These are phyloP conservation scores for Drechslerella stenobrocha DNA, from an alignment of 2,329 filamentous ascomycete species.

Conservation along the genomic window DNA sequence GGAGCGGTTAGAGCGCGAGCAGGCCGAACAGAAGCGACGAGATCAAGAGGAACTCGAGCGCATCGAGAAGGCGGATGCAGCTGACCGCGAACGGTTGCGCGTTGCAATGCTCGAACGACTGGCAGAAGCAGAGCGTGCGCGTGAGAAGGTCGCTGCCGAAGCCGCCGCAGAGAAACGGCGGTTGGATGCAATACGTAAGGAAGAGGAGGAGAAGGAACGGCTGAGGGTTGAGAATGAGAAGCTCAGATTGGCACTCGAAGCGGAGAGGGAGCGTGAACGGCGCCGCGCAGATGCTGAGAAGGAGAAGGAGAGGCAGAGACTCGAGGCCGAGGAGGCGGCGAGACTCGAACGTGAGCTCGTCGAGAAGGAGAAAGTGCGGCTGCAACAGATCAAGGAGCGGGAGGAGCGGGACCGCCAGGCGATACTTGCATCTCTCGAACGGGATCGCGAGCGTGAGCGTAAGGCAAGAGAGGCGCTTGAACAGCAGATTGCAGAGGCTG, in stretches of 20 bases:
- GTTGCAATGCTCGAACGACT: slow-evolving; percentile 35
- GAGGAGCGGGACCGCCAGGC: slow-evolving; percentile 45
- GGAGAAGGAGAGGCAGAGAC: slow-evolving; percentile 50
- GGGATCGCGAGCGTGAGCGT: slow-evolving; percentile 50
- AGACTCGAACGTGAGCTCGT: slow-evolving; percentile 50
- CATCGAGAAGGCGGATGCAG: slow-evolving; percentile 58
- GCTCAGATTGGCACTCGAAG: slow-evolving; percentile 54
- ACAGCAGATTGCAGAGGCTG: slow-evolving; percentile 44
- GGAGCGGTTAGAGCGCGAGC: slow-evolving; percentile 66
- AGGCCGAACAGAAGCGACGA: slow-evolving; percentile 57
- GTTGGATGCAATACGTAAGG: slow-evolving; percentile 52
- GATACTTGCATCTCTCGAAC: slow-evolving; percentile 43
- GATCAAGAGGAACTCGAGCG: slow-evolving; percentile 59
- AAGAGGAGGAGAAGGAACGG: slow-evolving; percentile 54
- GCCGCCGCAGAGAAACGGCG: slow-evolving; percentile 66
- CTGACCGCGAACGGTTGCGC: slow-evolving; percentile 37
- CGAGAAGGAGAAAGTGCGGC: slow-evolving; percentile 49
- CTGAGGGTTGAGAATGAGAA: slow-evolving; percentile 54
- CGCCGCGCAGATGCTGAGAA: slow-evolving; percentile 51
- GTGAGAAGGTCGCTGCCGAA: slow-evolving; percentile 87
- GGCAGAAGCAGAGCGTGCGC: slow-evolving; percentile 32
- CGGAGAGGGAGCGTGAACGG: slow-evolving; percentile 54
- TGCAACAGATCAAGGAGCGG: slow-evolving; percentile 44
- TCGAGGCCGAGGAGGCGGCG: slow-evolving; percentile 46
- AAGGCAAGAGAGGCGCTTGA: slow-evolving; percentile 50